These are phyloP conservation scores for Eimeria brunetti DNA, from an alignment of 169 alveolate genomes.

Conservation along the genomic window DNA sequence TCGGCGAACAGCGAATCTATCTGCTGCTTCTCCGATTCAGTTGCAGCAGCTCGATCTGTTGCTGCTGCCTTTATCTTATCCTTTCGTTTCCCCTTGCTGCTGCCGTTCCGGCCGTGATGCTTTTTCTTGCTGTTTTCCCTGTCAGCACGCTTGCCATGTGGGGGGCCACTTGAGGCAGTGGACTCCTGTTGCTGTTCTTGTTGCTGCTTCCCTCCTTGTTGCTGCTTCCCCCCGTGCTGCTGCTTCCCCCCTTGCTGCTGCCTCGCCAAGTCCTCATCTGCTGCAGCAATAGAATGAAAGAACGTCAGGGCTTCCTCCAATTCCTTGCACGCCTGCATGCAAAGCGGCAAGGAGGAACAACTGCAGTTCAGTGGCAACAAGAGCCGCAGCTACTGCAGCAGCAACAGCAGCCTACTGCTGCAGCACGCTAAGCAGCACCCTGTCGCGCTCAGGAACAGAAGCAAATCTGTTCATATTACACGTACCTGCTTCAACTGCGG, in stretches of 20 bases:
- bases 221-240: constrained; percentile 23
- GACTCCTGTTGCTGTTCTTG: constrained; percentile 16
- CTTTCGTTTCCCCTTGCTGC: constrained; percentile 18
- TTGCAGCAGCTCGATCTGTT: constrained; percentile 10
- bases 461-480: background rate
- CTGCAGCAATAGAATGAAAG: constrained; percentile 57
- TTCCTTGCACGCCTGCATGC: constrained; percentile 71
- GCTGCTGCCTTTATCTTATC: constrained; percentile 35
- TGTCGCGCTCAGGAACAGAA: background rate
- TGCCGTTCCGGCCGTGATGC: constrained; percentile 24
- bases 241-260: constrained; percentile 34
- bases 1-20: constrained; percentile 19
- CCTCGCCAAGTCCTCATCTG: constrained; percentile 57
- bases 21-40: constrained; percentile 9
- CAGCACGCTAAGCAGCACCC: background rate
- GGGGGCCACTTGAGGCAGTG: background rate
- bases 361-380: background rate
- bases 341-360: background rate
- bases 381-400: background rate
- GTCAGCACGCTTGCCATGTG: constrained; percentile 2
- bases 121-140: constrained; percentile 42
- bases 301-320: constrained; percentile 32
- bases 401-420: background rate
- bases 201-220: background rate
- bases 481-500: constrained; percentile 22